Evolutionary conservation across 1,284 basidiomycete species (phyloP), one percentile per base, ranked within the genome.

Genomic region (Vanrija sp.): DNA sequence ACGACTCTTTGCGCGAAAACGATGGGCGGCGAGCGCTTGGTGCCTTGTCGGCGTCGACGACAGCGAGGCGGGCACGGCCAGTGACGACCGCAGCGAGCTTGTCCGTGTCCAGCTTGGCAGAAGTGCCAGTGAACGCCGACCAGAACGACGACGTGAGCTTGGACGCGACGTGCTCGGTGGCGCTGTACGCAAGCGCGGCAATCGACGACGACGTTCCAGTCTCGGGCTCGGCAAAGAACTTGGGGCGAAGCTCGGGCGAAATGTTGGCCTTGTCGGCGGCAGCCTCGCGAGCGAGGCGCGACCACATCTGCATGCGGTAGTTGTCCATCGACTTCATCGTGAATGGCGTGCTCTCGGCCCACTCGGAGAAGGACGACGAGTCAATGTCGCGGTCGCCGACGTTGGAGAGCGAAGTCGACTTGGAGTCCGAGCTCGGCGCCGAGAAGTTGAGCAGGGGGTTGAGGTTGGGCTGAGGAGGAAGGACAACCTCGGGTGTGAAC

Each of bases 281-380:
- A 8, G 73, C 75, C 47, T 76, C 76, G 27, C 73, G 64, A 0
- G 87, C 87, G 82, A 92, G 86, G 73, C 85, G 83, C 36, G 84
- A 83, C 89, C 89, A 92, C 2, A 92, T 79, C 63, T 92, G 89
- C 86, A 89, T 89, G 35, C 89, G 82, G 64, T 82, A 91, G 71
- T 83, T 81, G 75, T 93, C 89, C 66, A 91, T 78, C 8, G 82
- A 84, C 78, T 88, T 89, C 78, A 89, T 82, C 6, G 85, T 87
- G 76, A 90, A 90, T 4, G 85, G 83, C 62, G 88, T 89, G 57
- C 80, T 72, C 59, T 89, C 87, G 36, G 85, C 62, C 72, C 75
- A 77, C 18, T 71, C 63, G 39, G 68, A 79, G 71, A 89, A 91
- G 4, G 83, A 77, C 50, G 87, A 84, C 3, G 48, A 48, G 66